These are phyloP conservation scores for Balansia obtecta DNA, from an alignment of 2,329 filamentous ascomycete genomes.

Conservation along the genomic window DNA sequence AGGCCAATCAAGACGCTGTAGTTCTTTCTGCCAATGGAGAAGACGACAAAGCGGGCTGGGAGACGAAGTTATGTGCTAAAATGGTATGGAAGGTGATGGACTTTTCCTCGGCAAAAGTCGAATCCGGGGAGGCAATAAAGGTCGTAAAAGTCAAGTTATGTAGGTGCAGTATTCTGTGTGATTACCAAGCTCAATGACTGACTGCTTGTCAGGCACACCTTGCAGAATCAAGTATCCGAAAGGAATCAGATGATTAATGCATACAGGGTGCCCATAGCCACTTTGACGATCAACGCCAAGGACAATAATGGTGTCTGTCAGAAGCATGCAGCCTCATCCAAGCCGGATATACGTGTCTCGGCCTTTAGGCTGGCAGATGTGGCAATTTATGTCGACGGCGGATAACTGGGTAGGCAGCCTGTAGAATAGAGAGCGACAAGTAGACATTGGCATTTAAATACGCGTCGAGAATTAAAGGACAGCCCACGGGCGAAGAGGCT, in stretches of 20 bases:
- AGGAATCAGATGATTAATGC: not conserved
- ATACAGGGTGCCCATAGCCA: not conserved
- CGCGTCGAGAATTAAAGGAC: not conserved
- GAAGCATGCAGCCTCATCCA: not conserved
- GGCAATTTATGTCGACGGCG: not conserved
- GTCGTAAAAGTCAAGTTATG: no score
- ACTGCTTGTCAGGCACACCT: no score
- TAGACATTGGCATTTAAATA: not conserved
- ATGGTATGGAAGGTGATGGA: no score
- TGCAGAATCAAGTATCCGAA: not conserved
- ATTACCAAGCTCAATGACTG: no score
- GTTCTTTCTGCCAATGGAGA: not conserved
- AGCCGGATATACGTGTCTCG: not conserved
- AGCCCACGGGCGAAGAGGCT: not conserved
- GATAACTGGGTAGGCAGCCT: not conserved
- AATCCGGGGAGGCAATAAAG: no score
- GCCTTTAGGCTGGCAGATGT: not conserved
- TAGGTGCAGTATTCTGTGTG: no score
- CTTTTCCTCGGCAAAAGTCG: no score
- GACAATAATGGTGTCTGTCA: constrained; percentile 20
- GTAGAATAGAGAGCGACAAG: not conserved
- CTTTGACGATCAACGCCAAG: constrained; percentile 36
- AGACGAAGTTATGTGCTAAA: not conserved
- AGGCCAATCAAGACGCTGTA: not conserved
- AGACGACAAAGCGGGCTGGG: not conserved